phyloP scores from a whole-genome alignment of 805 yeast genomes.

The Kluyveromyces dobzhanskii region DNA sequence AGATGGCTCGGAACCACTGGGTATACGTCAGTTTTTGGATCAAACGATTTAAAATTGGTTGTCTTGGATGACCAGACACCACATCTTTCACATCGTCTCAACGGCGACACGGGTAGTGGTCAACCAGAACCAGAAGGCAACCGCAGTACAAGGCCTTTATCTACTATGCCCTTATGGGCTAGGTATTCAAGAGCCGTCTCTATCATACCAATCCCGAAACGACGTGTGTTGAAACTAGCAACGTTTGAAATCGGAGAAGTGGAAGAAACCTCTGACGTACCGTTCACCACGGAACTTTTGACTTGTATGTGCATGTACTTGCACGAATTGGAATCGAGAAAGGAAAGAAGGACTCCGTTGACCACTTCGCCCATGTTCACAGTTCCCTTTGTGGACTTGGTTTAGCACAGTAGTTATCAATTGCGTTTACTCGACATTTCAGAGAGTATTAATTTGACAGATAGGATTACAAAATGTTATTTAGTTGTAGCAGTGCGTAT shows the following conservation, averaged over 20 bases:
- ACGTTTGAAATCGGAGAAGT: conserved; percentile 19
- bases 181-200: conserved; percentile 21
- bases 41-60: conserved; percentile 28
- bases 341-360: conserved; percentile 16
- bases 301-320: conserved; percentile 28
- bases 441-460: too few species aligned
- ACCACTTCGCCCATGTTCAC: too few species aligned
- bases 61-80: conserved; percentile 30
- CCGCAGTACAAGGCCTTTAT: conserved; percentile 14
- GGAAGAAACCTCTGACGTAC: conserved; percentile 9
- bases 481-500: too few species aligned
- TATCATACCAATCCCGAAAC: conserved; percentile 19
- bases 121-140: too few species aligned
- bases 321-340: conserved; percentile 27
- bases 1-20: conserved; percentile 36
- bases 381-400: too few species aligned
- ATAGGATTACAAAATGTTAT: too few species aligned
- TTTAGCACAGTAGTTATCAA: too few species aligned
- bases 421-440: too few species aligned
- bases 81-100: conserved; percentile 8
- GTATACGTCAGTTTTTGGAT: conserved; percentile 29
- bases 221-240: conserved; percentile 20
- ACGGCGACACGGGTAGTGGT: too few species aligned
- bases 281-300: conserved; percentile 22
- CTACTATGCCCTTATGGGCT: conserved; percentile 25